Conservation (phyloP, 164 flowering plant species). For the Umbellularia californica region DNA sequence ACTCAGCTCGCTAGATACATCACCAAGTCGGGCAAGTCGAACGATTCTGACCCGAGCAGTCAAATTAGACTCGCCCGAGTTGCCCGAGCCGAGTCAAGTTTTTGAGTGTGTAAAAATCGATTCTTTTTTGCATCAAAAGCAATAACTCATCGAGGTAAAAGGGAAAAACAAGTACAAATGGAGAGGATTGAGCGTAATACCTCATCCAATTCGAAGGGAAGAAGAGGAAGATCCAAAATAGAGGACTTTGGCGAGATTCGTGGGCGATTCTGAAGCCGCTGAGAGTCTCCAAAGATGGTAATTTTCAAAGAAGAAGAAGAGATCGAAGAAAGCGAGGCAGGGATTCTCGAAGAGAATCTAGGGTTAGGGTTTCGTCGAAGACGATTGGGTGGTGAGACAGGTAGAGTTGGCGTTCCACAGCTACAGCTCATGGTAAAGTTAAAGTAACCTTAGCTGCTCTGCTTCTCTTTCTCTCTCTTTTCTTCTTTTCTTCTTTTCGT, state of each 20-base stretch:
- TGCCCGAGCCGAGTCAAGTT: no score
- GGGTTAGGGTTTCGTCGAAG: slow-evolving; percentile 1
- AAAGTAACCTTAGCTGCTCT: neutral
- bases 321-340: neutral
- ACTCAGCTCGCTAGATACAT: neutral
- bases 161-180: neutral
- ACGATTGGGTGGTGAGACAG: neutral
- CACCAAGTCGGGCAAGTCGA: neutral
- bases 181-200: neutral
- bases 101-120: neutral
- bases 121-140: neutral
- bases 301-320: neutral
- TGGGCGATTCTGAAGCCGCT: neutral
- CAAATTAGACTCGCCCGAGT: no score
- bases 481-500: neutral
- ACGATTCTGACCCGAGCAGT: neutral
- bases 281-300: neutral
- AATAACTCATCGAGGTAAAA: neutral
- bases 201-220: slow-evolving; percentile 19
- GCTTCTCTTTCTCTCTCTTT: neutral
- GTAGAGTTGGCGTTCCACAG: neutral
- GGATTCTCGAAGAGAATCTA: neutral
- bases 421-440: neutral
- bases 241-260: neutral
- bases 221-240: slow-evolving; percentile 18